Conservation (phyloP, 2,329 filamentous ascomycete genomes). For the Didymella sp. region DNA sequence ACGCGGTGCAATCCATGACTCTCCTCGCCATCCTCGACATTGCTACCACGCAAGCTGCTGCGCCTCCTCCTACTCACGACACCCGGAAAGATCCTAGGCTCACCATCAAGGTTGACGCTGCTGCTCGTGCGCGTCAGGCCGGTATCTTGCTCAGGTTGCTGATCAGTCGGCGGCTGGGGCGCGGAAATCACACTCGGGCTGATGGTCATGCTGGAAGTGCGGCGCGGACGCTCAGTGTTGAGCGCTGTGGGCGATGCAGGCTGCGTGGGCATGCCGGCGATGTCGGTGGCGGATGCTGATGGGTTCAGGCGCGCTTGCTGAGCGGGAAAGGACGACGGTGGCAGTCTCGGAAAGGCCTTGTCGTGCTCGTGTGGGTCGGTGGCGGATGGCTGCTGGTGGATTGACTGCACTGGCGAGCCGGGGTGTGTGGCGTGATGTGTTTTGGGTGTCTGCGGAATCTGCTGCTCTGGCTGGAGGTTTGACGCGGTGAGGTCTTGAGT, state of each 20-base stretch:
- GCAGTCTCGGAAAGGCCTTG: constrained; percentile 37
- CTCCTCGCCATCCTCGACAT: constrained; percentile 12
- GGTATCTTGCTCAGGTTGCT: constrained; percentile 25
- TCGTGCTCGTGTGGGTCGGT: constrained; percentile 46
- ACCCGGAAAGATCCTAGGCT: constrained; percentile 76
- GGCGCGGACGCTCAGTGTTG: constrained; percentile 36
- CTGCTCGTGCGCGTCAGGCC: constrained; percentile 35
- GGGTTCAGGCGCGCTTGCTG: constrained; percentile 50
- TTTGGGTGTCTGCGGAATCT: constrained; percentile 40
- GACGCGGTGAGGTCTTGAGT: constrained; percentile 43
- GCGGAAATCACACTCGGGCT: constrained; percentile 31
- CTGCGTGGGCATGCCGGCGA: constrained; percentile 23
- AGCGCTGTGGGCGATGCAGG: constrained; percentile 37
- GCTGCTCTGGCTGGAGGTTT: constrained; percentile 41
- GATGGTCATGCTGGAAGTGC: constrained; percentile 40
- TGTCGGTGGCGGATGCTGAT: constrained; percentile 31
- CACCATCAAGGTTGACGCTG: constrained; percentile 54
- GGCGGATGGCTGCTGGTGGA: constrained; percentile 51
- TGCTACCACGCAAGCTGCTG: constrained; percentile 16
- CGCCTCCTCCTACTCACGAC: constrained; percentile 62
- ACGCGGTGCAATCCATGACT: constrained; percentile 21
- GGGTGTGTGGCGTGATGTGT: constrained; percentile 41
- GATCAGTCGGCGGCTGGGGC: constrained; percentile 26
- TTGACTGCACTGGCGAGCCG: constrained; percentile 51
- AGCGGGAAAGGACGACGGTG: constrained; percentile 38